A percentile compares a stretch with the other conserved stretches of the same genome.
phyloP scores from a whole-genome alignment of 2,329 filamentous ascomycete genomes.

The Pseudopithomyces chartarum region DNA sequence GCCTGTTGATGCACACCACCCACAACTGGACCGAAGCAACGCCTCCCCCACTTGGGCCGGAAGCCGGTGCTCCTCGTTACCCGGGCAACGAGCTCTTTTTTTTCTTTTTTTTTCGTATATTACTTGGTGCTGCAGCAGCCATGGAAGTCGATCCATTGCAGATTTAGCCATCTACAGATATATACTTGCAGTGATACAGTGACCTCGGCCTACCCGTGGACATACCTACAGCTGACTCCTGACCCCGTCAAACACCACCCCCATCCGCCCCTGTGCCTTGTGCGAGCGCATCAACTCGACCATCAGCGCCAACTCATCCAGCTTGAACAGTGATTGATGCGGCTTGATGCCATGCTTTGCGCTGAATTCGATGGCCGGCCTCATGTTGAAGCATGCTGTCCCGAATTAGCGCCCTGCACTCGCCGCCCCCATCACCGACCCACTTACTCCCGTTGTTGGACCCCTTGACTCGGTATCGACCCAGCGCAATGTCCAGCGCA shows the following conservation, averaged over 20 bases:
- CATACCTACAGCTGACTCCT: not conserved
- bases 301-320: slow-evolving; percentile 43
- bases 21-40: not conserved
- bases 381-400: slow-evolving; percentile 46
- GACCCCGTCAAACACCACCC: slow-evolving; percentile 30
- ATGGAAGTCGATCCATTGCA: no score
- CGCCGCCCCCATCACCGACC: slow-evolving; percentile 27
- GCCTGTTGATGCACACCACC: slow-evolving; percentile 4
- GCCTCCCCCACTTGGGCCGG: not conserved
- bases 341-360: slow-evolving; percentile 40
- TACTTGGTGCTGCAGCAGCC: no score
- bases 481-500: slow-evolving; percentile 38
- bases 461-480: slow-evolving; percentile 32
- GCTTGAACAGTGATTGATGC: slow-evolving; percentile 31
- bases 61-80: slow-evolving; percentile 2
- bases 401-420: slow-evolving; percentile 48
- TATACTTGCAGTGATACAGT: no score
- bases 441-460: slow-evolving; percentile 42
- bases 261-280: slow-evolving; percentile 37
- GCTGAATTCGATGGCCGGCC: slow-evolving; percentile 38
- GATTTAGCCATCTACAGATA: no score
- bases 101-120: no score
- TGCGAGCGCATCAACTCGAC: slow-evolving; percentile 40
- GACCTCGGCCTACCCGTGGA: not conserved
- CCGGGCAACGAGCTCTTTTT: not conserved